Conservation (phyloP, 441 rosid species). For the Populus hybrid region DNA sequence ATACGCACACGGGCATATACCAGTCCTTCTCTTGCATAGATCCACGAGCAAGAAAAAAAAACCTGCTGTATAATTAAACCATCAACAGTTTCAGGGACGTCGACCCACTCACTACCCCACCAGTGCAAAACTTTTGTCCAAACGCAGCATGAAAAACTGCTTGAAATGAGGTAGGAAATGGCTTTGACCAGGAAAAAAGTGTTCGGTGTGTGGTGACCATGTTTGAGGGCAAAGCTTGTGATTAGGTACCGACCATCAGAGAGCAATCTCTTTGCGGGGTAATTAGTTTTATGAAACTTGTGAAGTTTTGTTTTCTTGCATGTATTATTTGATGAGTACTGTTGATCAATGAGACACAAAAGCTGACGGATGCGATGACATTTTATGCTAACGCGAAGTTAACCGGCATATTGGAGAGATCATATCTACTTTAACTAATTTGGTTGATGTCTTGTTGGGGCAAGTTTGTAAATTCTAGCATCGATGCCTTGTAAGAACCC, state of each 20-base stretch:
- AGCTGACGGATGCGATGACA: constrained; percentile 16
- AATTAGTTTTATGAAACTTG: background rate
- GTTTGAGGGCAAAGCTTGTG: background rate
- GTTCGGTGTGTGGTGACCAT: background rate
- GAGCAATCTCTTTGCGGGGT: background rate
- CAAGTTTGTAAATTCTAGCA: background rate
- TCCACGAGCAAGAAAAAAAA: too few species aligned
- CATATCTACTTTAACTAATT: background rate
- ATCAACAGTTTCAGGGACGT: too few species aligned
- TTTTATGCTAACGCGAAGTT: constrained; percentile 1
- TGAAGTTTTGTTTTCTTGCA: background rate
- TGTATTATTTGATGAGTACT: background rate
- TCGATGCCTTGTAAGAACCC: background rate
- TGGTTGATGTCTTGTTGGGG: background rate
- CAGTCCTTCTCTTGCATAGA: too few species aligned
- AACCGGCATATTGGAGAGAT: background rate
- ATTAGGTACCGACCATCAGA: too few species aligned
- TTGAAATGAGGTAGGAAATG: background rate
- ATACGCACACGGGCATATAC: too few species aligned
- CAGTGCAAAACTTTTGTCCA: too few species aligned
- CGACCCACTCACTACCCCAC: too few species aligned
- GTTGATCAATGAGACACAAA: background rate
- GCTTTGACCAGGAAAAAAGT: background rate
- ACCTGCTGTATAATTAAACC: too few species aligned
- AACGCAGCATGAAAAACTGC: too few species aligned